Base-by-base conservation (phyloP, 1,284 basidiomycete species). In the Trichosporon sp. region DNA sequence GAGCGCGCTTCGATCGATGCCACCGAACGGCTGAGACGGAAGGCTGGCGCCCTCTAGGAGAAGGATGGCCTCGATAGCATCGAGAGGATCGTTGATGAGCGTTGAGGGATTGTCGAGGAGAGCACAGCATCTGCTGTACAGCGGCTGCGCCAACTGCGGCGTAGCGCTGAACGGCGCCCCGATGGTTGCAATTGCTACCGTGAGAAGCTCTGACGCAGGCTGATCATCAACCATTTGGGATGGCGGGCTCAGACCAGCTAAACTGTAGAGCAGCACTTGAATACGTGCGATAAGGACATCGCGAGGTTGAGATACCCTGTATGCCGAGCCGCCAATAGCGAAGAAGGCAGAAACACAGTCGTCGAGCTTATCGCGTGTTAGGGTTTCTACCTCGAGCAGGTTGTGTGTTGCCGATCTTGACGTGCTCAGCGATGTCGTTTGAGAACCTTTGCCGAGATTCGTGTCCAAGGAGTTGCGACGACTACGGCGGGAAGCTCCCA, bases 121-220 rank as follows among this genome's bases (percentile, higher is more conserved):
- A 3, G 18, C 51, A 8, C 8, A 7, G 51, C 64, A 65, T 11
- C 31, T 51, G 23, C 9, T 11, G 51, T 38, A 38, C 2, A 65
- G 31, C 1, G 51, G 15, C 12, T 23, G 32, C 12, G 51, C 32
- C 21, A 65, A 7, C 21, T 53, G 25, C 2, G 47, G 21, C 15
- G 23, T 7, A 0, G 32, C 11, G 7, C 31, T 56, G 23, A 65
- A 29, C 23, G 64, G 51, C 0, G 51, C 64, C n/a, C 64, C 64
- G 31, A 58, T n/a, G 11, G 12, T 9, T 12, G 64, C 64, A 13
- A 65, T 51, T 11, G 64, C 47, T 11, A 65, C 31, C 7, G 21
- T 23, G 31, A 65, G 64, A n/a, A 65, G 64, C 64, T 65, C 47
- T 2, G 64, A 65, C 5, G 51, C 64, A 31, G 51, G 13, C 5